phyloP scores from a whole-genome alignment of 1,284 basidiomycete species.

The Trichosporon asahii region DNA sequence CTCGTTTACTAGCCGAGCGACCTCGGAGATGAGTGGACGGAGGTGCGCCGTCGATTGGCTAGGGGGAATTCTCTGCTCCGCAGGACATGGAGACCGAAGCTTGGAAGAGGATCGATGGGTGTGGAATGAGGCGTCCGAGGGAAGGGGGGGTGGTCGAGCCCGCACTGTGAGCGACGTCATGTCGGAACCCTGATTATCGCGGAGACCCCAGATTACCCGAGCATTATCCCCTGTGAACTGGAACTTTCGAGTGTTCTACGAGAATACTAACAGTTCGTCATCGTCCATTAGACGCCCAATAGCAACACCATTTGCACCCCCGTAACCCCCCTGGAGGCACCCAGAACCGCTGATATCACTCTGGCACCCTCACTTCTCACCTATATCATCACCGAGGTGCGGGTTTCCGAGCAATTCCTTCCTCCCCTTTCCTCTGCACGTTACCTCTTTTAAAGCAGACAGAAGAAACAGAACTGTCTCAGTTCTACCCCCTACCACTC shows the following conservation, averaged over 20 bases:
- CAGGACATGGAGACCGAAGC: not conserved
- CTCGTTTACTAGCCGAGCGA: not conserved
- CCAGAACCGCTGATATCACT: not conserved
- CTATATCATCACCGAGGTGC: constrained; percentile 2
- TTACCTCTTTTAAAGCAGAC: not conserved
- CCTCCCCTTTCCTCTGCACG: constrained; percentile 1
- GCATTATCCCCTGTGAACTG: not conserved
- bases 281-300: not conserved
- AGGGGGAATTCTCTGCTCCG: not conserved
- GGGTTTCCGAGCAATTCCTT: not conserved
- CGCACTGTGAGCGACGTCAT: not conserved
- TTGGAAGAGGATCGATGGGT: not conserved
- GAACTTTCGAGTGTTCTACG: not conserved
- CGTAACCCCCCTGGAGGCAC: not conserved
- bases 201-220: constrained; percentile 4
- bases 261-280: not conserved
- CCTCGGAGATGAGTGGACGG: not conserved
- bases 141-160: too few species aligned
- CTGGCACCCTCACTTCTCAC: not conserved
- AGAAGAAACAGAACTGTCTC: not conserved
- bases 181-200: not conserved
- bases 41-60: not conserved
- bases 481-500: not conserved
- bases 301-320: not conserved
- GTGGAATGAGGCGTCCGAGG: not conserved